Base-by-base conservation (phyloP, 139 green algal genomes). In the Coelastrella sp. region DNA sequence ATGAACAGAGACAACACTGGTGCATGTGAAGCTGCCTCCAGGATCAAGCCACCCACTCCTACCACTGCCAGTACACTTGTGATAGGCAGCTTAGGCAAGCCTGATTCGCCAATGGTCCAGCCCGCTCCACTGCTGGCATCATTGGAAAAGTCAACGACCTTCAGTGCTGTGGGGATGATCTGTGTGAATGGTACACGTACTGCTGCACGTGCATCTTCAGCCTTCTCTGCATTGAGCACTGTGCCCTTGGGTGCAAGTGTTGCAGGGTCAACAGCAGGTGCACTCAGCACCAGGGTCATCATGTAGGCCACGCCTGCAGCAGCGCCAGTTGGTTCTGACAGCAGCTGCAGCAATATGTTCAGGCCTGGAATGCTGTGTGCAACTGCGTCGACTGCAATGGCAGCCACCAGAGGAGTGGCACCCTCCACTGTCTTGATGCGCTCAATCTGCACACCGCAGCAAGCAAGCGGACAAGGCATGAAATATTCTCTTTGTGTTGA, bases 171-270 rank as follows among this genome's bases (percentile, higher is more conserved):
- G 37, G 91, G 89, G 69, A 95, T 87, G 84, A 95, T 91, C 32
- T 87, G 59, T 13, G 87, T 93, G 88, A 95, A 95, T 41, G 91
- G 92, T 68, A 95, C 92, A 32, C 92, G 91, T 35, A 94, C 80
- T 30, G 72, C 66, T 1, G 79, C 91, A 25, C 91, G 89, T 5
- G 83, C 80, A 84, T 95, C 92, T 0, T 76, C 63, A 17, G 91
- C 91, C 87, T 92, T 95, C 86, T 94, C 88, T 7, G 91, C 92
- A 60, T 93, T 92, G 6, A 94, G 84, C 35, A 94, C 75, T 15
- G 91, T 94, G 74, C 91, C 92, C 72, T 93, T 85, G 35, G 92
- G 92, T n/a, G 91, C 92, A n/a, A 95, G 89, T 0, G 91, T 95
- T 62, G 73, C 79, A 38, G 92, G 91, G 86, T 95, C 90, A 13